A percentile compares a stretch with the other conserved stretches of the same genome.
Evolutionary conservation across 305 asterid species (phyloP).

Genomic region (Solanum hybrid): DNA sequence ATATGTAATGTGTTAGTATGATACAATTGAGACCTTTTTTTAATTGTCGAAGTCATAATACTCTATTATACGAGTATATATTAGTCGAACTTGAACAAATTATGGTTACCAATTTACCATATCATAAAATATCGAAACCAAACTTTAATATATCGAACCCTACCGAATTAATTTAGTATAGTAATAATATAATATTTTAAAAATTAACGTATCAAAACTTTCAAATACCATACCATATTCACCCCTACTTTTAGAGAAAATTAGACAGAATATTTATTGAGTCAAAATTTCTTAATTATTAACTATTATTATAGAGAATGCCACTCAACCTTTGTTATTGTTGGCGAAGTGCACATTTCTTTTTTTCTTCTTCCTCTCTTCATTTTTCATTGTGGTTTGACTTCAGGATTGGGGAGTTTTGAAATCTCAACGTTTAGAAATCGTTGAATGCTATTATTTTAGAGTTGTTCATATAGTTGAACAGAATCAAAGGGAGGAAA

Average conservation of each 20-base stretch:
- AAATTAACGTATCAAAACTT: no score
- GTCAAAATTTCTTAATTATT: background rate
- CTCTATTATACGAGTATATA: no score
- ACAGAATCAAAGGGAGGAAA: background rate
- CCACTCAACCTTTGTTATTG: background rate
- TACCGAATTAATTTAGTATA: no score
- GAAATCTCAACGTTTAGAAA: background rate
- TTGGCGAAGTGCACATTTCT: background rate
- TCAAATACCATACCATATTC: no score
- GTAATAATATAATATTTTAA: no score
- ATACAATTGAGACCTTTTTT: no score
- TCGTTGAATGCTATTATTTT: background rate
- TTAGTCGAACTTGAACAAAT: no score
- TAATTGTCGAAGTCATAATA: no score
- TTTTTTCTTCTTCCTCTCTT: background rate
- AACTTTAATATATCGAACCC: no score
- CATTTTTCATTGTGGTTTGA: background rate
- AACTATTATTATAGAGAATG: background rate
- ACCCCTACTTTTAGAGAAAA: background rate
- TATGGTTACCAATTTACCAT: no score
- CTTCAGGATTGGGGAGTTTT: background rate
- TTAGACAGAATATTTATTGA: background rate
- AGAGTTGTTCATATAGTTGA: background rate
- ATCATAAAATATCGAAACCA: no score
- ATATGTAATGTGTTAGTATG: no score